Evolutionary conservation across 202 grass and related monocot genomes (phyloP).

Genomic region (Panicum virgatum): DNA sequence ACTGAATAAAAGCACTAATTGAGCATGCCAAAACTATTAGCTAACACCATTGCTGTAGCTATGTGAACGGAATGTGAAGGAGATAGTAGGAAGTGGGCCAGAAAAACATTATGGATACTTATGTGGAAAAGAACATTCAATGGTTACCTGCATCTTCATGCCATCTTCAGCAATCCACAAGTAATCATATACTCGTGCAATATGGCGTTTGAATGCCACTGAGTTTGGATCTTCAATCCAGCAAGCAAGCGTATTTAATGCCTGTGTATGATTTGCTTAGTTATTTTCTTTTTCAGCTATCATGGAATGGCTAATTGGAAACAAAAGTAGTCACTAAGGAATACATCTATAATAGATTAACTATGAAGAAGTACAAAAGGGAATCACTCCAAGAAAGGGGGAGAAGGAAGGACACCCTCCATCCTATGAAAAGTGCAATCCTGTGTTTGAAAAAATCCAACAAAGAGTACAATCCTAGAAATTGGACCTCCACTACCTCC

Average conservation of each 20-base stretch:
- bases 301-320: no score
- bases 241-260: constrained; percentile 83
- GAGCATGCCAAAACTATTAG: no score
- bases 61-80: background rate
- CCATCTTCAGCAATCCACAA: constrained; percentile 96
- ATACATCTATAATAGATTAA: no score
- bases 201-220: constrained; percentile 79
- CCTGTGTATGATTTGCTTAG: constrained; percentile 40
- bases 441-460: no score
- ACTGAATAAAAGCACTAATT: no score
- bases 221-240: constrained; percentile 93
- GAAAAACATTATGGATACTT: background rate
- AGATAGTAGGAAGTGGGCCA: background rate
- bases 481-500: no score
- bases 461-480: no score
- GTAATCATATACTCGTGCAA: constrained; percentile 76
- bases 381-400: no score
- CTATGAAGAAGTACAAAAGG: no score
- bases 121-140: background rate
- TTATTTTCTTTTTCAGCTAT: background rate
- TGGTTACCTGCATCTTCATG: constrained; percentile 91
- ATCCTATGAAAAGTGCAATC: no score
- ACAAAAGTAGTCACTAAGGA: constrained; percentile 1
- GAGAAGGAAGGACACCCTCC: no score
- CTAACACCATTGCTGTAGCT: background rate